Conservation (phyloP, 768 basidiomycete species). For the Galerina sulciceps region DNA sequence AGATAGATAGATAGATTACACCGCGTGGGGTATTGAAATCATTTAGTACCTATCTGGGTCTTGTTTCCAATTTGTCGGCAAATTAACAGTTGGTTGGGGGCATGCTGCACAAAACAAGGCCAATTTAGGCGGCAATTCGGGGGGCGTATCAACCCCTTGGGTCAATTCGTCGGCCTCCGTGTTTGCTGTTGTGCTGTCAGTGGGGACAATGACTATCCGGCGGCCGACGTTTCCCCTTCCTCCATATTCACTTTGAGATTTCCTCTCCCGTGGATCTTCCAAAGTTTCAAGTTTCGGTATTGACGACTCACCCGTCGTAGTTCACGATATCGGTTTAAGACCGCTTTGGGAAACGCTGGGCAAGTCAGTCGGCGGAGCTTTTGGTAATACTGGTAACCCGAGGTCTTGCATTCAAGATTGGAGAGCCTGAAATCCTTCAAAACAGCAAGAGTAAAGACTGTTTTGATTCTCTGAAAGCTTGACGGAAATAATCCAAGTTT, state of each 20-base stretch:
- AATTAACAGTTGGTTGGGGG: constrained; percentile 25
- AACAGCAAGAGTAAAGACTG: constrained; percentile 17
- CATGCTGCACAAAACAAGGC: constrained; percentile 25
- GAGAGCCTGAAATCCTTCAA: constrained; percentile 16
- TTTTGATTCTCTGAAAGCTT: constrained; percentile 9
- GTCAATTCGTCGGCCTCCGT: too few species aligned
- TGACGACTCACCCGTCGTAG: constrained; percentile 13
- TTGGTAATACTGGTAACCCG: constrained; percentile 20
- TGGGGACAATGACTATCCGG: too few species aligned
- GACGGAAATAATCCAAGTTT: constrained; percentile 15
- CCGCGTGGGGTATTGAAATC: too few species aligned
- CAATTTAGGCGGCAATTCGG: neutral
- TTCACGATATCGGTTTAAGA: constrained; percentile 20
- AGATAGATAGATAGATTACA: too few species aligned
- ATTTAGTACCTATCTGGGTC: too few species aligned
- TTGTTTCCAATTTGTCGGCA: too few species aligned
- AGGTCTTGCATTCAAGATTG: constrained; percentile 21
- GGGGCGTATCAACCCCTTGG: too few species aligned
- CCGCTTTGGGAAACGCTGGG: constrained; percentile 9
- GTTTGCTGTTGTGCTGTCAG: too few species aligned
- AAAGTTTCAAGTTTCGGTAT: constrained; percentile 17
- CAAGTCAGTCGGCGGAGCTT: constrained; percentile 19
- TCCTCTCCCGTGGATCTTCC: constrained; percentile 16
- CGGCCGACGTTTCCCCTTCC: too few species aligned
- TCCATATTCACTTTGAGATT: too few species aligned